Base-by-base conservation (phyloP, 306 rosid species). In the Prosopis cineraria region DNA sequence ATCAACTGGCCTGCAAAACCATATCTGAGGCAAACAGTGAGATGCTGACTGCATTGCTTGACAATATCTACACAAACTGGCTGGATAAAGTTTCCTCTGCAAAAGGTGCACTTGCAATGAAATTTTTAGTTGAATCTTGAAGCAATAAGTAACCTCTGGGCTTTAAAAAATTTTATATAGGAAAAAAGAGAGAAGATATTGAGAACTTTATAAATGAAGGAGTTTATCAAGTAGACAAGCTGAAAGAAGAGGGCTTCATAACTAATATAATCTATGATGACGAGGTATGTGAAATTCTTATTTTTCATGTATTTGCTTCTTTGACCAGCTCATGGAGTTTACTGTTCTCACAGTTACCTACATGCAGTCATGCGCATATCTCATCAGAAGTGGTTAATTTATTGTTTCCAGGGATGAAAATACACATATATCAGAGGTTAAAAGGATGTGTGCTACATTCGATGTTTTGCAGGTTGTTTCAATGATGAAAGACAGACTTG, bases 181-280 rank as follows among this genome's bases (percentile, higher is more conserved):
- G 96, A 59, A 92, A 85, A 87, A 74, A 85, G 78, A 91, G 87
- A 79, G 91, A 88, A 81, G 96, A 88, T 73, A 76, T 95, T 40
- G 89, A 90, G 77, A 89, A 88, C n/a, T 89, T 92, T 73, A 85
- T 95, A 59, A 88, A 92, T 53, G 92, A 89, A 87, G 98, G 98
- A 71, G 93, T 91, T 22, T 92, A 89, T 80, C 87, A 87, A 75
- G 86, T 95, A 41, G 98, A 92, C 81, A 89, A 76, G 76, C 88
- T 95, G 83, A 92, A 91, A 90, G 91, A 91, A 81, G 92, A 91
- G 79, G 98, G 97, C 55, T 89, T 92, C 88, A 89, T 95, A 83
- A 89, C 98, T 77, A 82, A 84, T 80, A 87, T 92, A 84, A 75
- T 67, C 14, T 95, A 95, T 41, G 98, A 92, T 77, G 98, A 95